Base-by-base conservation (phyloP, 148 eudicot species). In the Nepenthes gracilis region DNA sequence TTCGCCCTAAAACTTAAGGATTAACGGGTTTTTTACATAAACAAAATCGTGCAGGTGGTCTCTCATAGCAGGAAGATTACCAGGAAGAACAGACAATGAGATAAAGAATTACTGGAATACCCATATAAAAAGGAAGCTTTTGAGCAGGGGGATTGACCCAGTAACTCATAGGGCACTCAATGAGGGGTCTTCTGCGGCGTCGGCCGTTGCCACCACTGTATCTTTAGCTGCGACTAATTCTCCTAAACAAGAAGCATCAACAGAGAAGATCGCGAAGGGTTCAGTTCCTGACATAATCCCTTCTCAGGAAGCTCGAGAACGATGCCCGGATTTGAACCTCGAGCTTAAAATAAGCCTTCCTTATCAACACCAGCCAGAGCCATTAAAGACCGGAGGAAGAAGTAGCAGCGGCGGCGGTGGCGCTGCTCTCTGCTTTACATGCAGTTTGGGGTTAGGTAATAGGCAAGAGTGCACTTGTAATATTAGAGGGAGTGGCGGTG, bases 101-200 rank as follows among this genome's bases (percentile, higher is more conserved):
- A 81, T 84, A 62, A 84, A 84, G 68, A 84, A 84, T 34, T 84
- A 84, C 55, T 84, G 89, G 89, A 84, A 84, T 49, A 81, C 89
- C n/a, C 89, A 84, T 33, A 81, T 84, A 11, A 72, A 85, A 61
- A 76, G 89, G 37, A 84, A 84, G 71, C 85, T 84, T 15, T 4
- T 81, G 51, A 84, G 71, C 72, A 65, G 83, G 2, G 89, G 89
- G 1, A 84, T 84, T 58, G 89, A 84, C 61, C 85, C 89, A 4
- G 61, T 70, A 23, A 84, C 85, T 9, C 89, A 84, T 70, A 69
- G 81, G 57, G 67, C 70, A 5, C 68, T 78, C 54, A 78, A 72
- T 33, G 88, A 78, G 6, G 4, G 1, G 15, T 14, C 64, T 9
- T 2, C 64, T 35, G 23, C 70, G 6, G 11, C 58, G 6, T 6